Evolutionary conservation across 768 basidiomycete species (phyloP), one percentile per base, ranked within the genome.

Genomic region (Pleurotus sapidus): DNA sequence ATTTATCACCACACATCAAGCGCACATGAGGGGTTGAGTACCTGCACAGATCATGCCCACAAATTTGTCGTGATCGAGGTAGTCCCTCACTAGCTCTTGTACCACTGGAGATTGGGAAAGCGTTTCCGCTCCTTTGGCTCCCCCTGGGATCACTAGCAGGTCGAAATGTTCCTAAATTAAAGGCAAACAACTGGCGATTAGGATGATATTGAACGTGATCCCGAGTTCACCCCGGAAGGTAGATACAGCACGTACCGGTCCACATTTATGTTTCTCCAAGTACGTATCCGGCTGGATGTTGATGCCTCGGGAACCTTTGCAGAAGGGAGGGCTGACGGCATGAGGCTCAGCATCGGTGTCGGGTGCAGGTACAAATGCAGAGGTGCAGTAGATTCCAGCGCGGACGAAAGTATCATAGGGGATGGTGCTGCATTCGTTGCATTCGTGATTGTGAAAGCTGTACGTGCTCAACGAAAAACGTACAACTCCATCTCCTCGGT

Each of bases 401-500:
- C 91, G 86, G 23, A 91, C 86, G 47, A 93, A 84, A 5, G 87
- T 90, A 65, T 93, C 91, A 66, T 89, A 93, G 8, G 84, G 79
- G 71, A 93, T 86, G 7, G 89, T 90, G 63, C 90, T 93, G 37
- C 37, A 20, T 57, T 46, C 55, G 23, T 53, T 55, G 40, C 23
- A 55, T 11, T 34, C 8, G 30, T 34, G 30, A 34, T 9, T 34
- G 30, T 34, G 30, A 34, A 34, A 34, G 1, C 9, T 11, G 11
- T 11, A 11, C 30, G 20, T 46, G 38, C 46, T 38, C 27, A 37
- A 55, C 27, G 42, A 15, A 30, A 20, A n/a, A 65, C 84, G 63
- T 65, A 89, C 91, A 92, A 93, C 70, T 92, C 91, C 86, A 91
- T 92, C 72, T 93, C 91, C 67, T 93, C 91, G 1, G 91, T 92